Conservation (phyloP, 768 basidiomycete genomes). For the Kwoniella sp. region DNA sequence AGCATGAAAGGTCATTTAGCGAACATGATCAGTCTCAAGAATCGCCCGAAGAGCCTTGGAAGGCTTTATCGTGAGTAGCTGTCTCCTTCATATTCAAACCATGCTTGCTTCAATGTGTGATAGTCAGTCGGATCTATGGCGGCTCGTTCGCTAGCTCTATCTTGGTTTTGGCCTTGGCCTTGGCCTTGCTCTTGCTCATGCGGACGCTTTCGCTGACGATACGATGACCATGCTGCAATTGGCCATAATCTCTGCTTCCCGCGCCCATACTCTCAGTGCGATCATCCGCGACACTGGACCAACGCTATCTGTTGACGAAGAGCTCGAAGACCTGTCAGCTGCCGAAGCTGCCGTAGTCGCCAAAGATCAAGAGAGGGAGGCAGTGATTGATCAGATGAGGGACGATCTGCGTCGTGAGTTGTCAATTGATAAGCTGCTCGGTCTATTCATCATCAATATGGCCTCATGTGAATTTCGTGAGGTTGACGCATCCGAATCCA, state of each 20-base stretch:
- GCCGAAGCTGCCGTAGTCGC: conserved; percentile 42
- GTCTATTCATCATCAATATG: neutral
- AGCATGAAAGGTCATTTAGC: conserved; percentile 20
- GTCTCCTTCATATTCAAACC: no score
- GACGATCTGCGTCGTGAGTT: conserved; percentile 36
- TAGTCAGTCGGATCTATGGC: no score
- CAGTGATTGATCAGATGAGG: conserved; percentile 20
- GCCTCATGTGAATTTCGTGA: no score
- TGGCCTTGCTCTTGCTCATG: no score
- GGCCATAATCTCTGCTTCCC: no score
- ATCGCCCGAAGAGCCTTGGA: conserved; percentile 30
- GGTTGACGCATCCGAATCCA: no score
- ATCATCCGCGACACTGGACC: conserved; percentile 40
- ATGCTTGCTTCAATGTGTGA: no score
- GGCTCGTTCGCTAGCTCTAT: no score
- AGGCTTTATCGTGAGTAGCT: conserved; percentile 24
- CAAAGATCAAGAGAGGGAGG: conserved; percentile 30
- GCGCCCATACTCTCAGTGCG: conserved; percentile 4
- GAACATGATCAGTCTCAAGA: conserved; percentile 25
- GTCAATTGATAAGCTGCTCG: neutral
- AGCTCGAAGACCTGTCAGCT: conserved; percentile 37
- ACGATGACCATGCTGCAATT: no score
- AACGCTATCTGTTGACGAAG: conserved; percentile 37
- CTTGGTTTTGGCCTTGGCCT: no score
- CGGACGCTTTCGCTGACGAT: neutral